A percentile compares a stretch with the other conserved stretches of the same genome.
Evolutionary conservation across 1,139 yeast genomes (phyloP).

Genomic region (Zhuliangozyma blackwelliae): DNA sequence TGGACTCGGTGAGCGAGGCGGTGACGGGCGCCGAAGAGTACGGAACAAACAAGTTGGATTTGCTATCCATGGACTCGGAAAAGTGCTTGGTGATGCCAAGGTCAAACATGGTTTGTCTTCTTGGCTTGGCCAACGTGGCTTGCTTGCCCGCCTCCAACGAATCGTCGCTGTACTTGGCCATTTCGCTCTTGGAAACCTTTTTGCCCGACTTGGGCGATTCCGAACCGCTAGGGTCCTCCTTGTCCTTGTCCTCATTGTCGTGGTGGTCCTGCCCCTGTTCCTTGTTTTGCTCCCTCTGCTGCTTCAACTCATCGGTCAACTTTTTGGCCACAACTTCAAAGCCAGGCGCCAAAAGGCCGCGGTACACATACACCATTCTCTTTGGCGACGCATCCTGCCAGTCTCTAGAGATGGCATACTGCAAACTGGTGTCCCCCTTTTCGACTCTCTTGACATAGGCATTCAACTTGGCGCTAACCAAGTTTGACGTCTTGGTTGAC

Average conservation of each 20-base stretch:
- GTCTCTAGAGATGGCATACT: constrained; percentile 73
- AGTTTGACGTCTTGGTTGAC: constrained; percentile 74
- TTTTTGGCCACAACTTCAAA: constrained; percentile 65
- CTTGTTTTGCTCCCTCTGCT: constrained; percentile 5
- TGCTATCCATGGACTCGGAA: constrained; percentile 44
- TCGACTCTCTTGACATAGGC: constrained; percentile 82
- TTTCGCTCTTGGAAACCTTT: constrained; percentile 1
- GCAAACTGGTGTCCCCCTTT: constrained; percentile 67
- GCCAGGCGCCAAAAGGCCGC: constrained; percentile 70
- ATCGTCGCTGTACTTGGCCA: constrained; percentile 8
- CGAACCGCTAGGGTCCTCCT: constrained; percentile 3
- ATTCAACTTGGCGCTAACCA: constrained; percentile 75
- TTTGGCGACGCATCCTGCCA: constrained; percentile 89
- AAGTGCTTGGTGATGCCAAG: constrained; percentile 44
- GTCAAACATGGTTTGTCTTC: constrained; percentile 49
- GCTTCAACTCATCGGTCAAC: constrained; percentile 41
- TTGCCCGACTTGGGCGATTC: constrained; percentile 8
- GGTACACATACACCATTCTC: constrained; percentile 81
- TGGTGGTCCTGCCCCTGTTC: constrained; percentile 1
- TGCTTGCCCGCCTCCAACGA: constrained; percentile 24
- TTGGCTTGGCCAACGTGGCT: constrained; percentile 28
- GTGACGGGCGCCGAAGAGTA: constrained; percentile 75
- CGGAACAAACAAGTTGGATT: constrained; percentile 59
- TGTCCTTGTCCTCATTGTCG: not conserved
- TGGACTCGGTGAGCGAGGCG: constrained; percentile 46